Evolutionary conservation across 768 basidiomycete genomes (phyloP), one percentile per base, ranked within the genome.

Genomic region (Trametes punicea): DNA sequence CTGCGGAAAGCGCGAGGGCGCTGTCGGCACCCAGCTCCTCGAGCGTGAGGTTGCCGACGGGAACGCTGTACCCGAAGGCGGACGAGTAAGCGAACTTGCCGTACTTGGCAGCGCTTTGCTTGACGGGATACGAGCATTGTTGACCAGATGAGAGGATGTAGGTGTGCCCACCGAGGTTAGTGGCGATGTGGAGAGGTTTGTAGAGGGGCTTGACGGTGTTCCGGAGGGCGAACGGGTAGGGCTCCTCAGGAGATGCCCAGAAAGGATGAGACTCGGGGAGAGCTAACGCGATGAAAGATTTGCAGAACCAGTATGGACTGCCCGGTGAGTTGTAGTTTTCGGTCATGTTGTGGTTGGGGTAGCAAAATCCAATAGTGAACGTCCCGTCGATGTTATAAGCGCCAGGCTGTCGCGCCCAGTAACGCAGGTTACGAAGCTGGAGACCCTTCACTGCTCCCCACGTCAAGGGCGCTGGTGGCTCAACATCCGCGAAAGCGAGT

Each of bases 271-370:
- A 73, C 15, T 80, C 76, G 2, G 85, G 81, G 3, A 88, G 75
- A 6, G 86, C 74, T 15, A 90, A 79, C 6, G 84, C 69, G 34
- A 85, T 74, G 68, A 91, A 90, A 1, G 85, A 83, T 65, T 89
- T 88, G 74, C 86, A 88, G 65, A 83, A 86, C 88, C 88, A 90
- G 70, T 90, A 91, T 2, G 85, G 84, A 23, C 85, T 88, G 18
- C 87, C 87, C 16, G 83, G 82, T 4, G 86, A 85, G 66, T 90
- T 89, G 74, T 91, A 89, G 70, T 87, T 88, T 56, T 90, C 84
- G 13, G 81, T 86, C 75, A 88, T 83, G 67, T 85, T 85, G 70
- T 82, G 82, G 63, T 87, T 87, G 27, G 85, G 85, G 62, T 87
- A 88, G 44, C 74, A 72, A 65, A 76, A 88, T 2, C 87, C 87